Evolutionary conservation across 2,329 filamentous ascomycete species (phyloP).

Genomic region (Plenodomus tracheiphilus): DNA sequence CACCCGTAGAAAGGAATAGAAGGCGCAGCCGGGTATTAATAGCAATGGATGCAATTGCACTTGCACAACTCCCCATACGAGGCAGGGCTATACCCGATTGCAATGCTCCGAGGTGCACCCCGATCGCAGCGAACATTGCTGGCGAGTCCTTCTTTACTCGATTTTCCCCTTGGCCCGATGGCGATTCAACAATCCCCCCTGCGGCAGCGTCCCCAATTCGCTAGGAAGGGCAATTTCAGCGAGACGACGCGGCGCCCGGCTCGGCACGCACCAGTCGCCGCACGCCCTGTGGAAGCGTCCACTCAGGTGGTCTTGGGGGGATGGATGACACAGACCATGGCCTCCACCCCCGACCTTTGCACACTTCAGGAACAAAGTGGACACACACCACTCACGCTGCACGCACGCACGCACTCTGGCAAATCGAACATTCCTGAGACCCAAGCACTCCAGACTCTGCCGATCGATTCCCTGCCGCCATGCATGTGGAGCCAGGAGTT

Average conservation of each 20-base stretch:
- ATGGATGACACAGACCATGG: not conserved
- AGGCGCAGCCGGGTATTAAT: not conserved
- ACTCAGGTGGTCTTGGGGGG: no score
- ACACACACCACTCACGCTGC: no score
- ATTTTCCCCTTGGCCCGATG: not conserved
- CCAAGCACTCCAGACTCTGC: not conserved
- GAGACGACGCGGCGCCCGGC: slow-evolving; percentile 15
- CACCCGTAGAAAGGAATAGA: not conserved
- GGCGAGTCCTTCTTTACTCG: slow-evolving; percentile 17
- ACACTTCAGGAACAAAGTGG: no score
- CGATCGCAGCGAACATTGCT: slow-evolving; percentile 3
- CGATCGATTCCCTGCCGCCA: slow-evolving; percentile 5
- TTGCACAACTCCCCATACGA: not conserved
- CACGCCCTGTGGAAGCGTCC: slow-evolving; percentile 11
- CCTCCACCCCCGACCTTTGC: no score
- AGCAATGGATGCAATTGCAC: not conserved
- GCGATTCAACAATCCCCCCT: slow-evolving; percentile 1
- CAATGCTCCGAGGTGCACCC: not conserved
- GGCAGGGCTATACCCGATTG: not conserved
- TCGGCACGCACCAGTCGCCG: slow-evolving; percentile 28
- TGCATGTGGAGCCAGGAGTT: not conserved
- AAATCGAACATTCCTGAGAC: slow-evolving; percentile 16
- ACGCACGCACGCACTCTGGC: not conserved
- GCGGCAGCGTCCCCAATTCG: slow-evolving; percentile 14
- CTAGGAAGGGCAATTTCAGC: slow-evolving; percentile 5